These are phyloP conservation scores for Tylopilus balloui DNA, from an alignment of 768 basidiomycete genomes.

Conservation along the genomic window DNA sequence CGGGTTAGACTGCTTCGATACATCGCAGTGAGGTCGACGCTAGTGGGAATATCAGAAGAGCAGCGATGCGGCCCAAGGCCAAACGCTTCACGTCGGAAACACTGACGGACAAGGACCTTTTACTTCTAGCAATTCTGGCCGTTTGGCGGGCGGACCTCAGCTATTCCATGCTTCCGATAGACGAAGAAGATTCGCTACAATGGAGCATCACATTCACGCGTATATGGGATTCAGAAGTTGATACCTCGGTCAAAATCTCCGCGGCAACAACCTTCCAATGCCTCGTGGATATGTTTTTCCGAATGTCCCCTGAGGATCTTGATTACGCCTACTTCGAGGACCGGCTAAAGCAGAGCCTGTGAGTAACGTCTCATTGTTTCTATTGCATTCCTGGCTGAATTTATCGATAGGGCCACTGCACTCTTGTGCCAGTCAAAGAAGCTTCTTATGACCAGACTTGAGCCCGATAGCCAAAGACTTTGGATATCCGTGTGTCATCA, in stretches of 20 bases:
- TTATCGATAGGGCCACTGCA: constrained; percentile 16
- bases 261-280: constrained; percentile 47
- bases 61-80: constrained; percentile 55
- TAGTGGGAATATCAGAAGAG: constrained; percentile 49
- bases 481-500: constrained; percentile 66
- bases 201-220: constrained; percentile 48
- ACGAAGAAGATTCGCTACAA: constrained; percentile 36
- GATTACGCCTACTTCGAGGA: constrained; percentile 34
- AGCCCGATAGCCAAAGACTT: constrained; percentile 59
- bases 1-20: constrained; percentile 42
- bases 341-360: constrained; percentile 50
- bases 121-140: constrained; percentile 63
- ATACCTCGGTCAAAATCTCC: constrained; percentile 63
- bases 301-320: constrained; percentile 38
- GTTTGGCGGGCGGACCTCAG: constrained; percentile 57
- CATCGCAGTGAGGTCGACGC: constrained; percentile 61
- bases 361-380: constrained; percentile 18
- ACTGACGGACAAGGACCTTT: constrained; percentile 62
- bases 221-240: constrained; percentile 60
- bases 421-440: constrained; percentile 50
- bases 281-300: constrained; percentile 41
- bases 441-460: constrained; percentile 54
- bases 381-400: background rate
- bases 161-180: constrained; percentile 50
- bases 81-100: constrained; percentile 55